A percentile compares a stretch with the other conserved stretches of the same genome.
Conservation (phyloP, 2,329 filamentous ascomycete genomes). For the Sporothrix pallida region DNA sequence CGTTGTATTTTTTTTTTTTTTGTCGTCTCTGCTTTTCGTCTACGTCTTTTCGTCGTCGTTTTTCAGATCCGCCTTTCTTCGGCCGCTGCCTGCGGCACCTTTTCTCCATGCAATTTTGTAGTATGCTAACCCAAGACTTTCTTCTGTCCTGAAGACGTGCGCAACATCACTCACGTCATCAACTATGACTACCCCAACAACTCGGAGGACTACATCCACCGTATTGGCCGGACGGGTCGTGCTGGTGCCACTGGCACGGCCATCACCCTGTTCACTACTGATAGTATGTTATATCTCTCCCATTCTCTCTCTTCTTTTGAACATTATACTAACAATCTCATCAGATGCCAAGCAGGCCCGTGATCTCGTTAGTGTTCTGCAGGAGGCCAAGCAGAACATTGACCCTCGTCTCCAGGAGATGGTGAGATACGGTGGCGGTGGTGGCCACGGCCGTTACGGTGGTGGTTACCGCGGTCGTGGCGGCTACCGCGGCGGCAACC, state of each 20-base stretch:
- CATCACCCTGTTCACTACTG: constrained; percentile 98
- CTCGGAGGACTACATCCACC: constrained; percentile 97
- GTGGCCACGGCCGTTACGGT: constrained; percentile 66
- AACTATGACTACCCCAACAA: constrained; percentile 99
- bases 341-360: constrained; percentile 91
- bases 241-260: constrained; percentile 94
- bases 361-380: constrained; percentile 90
- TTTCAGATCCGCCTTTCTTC: neutral
- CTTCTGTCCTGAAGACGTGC: constrained; percentile 83
- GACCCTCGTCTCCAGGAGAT: constrained; percentile 96
- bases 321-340: constrained; percentile 2
- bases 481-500: constrained; percentile 56
- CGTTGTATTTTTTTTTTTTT: constrained; percentile 39
- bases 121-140: constrained; percentile 73
- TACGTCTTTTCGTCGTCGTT: neutral
- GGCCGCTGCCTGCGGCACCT: constrained; percentile 3
- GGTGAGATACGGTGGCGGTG: constrained; percentile 87
- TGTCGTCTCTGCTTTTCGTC: neutral
- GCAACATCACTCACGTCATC: constrained; percentile 99
- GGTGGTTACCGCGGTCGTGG: constrained; percentile 72
- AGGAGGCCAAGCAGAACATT: constrained; percentile 97
- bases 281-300: constrained; percentile 72
- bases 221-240: constrained; percentile 94
- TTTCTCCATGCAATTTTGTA: constrained; percentile 48
- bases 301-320: neutral